Percentiles rank a stretch among this genome's conserved stretches.
phyloP scores from a whole-genome alignment of 129 eudicot species.

The Pseudognaphalium luteoalbum region DNA sequence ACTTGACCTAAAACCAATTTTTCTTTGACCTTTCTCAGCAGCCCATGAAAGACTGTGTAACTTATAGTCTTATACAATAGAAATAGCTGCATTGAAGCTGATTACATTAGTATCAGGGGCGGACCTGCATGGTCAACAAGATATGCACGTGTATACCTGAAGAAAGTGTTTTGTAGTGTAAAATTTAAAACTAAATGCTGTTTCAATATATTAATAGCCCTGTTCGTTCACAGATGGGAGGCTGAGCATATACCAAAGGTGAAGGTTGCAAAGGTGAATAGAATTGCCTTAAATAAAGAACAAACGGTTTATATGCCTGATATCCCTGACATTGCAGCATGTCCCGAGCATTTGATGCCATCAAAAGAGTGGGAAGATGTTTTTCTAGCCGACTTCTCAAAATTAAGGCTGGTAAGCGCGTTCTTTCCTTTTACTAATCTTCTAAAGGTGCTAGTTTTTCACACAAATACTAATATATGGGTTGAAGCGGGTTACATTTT shows the following conservation, averaged over 20 bases:
- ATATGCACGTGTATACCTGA: not conserved
- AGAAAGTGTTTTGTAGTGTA: not conserved
- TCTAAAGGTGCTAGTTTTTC: not conserved
- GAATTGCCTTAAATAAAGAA: conserved; percentile 50
- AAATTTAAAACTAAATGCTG: not conserved
- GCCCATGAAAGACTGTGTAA: too few species aligned
- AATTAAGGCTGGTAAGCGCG: conserved; percentile 68
- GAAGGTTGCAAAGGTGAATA: conserved; percentile 59
- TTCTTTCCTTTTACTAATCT: not conserved
- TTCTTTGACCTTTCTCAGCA: too few species aligned
- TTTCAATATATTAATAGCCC: not conserved
- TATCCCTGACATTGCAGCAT: conserved; percentile 74
- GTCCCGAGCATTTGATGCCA: conserved; percentile 79
- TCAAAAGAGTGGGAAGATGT: conserved; percentile 79
- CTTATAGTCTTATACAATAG: too few species aligned
- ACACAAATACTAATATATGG: not conserved
- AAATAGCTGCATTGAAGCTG: not conserved
- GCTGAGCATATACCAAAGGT: conserved; percentile 74
- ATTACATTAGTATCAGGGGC: not conserved
- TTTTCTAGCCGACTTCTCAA: conserved; percentile 79
- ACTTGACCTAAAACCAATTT: too few species aligned
- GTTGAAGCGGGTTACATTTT: not conserved
- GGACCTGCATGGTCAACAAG: not conserved
- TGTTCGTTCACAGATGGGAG: conserved; percentile 69
- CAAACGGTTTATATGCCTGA: conserved; percentile 90